These are phyloP conservation scores for Arabis alpina DNA, from an alignment of 345 rosid genomes.

Conservation along the genomic window DNA sequence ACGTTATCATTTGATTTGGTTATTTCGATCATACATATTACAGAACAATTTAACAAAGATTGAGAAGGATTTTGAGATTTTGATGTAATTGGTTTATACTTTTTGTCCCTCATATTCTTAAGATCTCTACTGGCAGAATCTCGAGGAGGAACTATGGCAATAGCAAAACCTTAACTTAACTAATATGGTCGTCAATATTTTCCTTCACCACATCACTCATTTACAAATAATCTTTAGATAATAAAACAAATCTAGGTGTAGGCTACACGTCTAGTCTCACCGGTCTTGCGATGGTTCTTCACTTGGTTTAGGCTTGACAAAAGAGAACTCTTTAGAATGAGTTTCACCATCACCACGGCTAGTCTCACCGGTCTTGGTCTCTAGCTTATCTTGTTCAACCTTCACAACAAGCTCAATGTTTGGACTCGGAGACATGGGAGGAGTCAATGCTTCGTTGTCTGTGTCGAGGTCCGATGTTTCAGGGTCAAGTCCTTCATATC, in stretches of 20 bases:
- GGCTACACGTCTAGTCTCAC: conserved; percentile 31
- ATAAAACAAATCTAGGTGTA: too few relatives aligned
- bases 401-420: conserved; percentile 43
- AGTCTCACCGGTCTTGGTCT: conserved; percentile 40
- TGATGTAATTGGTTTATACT: too few relatives aligned
- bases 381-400: conserved; percentile 47
- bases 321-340: conserved; percentile 68
- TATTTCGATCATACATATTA: too few relatives aligned
- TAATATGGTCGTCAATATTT: conserved; percentile 3
- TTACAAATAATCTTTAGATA: conserved; percentile 8
- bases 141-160: not conserved
- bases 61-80: too few relatives aligned
- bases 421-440: conserved; percentile 50
- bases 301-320: conserved; percentile 53
- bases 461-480: conserved; percentile 67
- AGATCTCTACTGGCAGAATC: not conserved
- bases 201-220: conserved; percentile 14
- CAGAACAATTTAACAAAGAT: too few relatives aligned
- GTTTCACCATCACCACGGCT: conserved; percentile 37
- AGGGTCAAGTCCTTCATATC: conserved; percentile 53
- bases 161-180: conserved; percentile 6
- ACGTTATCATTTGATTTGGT: too few relatives aligned
- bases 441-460: conserved; percentile 59
- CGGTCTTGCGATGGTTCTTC: conserved; percentile 47
- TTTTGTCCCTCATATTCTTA: too few relatives aligned